phyloP scores from a whole-genome alignment of 805 yeast genomes.

The Nakazawaea anatomiae region DNA sequence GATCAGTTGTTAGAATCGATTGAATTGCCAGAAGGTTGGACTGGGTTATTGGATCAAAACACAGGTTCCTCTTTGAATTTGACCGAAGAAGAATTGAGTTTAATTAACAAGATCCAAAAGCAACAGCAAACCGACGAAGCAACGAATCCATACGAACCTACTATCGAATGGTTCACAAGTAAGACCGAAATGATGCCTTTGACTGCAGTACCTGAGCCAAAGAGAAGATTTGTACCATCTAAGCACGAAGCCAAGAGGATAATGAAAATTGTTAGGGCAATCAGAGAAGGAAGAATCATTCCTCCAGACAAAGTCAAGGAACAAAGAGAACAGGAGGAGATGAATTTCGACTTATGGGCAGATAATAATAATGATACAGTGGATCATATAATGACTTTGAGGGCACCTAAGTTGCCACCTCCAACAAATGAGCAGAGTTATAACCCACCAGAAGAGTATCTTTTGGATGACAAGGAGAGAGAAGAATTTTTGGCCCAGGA shows the following conservation, averaged over 20 bases:
- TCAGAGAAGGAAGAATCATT: constrained; percentile 90
- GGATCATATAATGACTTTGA: constrained; percentile 84
- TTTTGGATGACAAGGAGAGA: constrained; percentile 72
- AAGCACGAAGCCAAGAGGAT: constrained; percentile 94
- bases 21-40: constrained; percentile 98
- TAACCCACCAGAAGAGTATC: constrained; percentile 95
- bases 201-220: constrained; percentile 93
- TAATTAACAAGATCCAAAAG: constrained; percentile 78
- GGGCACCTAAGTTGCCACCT: constrained; percentile 94
- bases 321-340: constrained; percentile 44
- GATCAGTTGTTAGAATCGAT: constrained; percentile 85
- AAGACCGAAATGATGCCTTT: constrained; percentile 85
- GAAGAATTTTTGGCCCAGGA: constrained; percentile 64
- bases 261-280: constrained; percentile 94
- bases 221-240: constrained; percentile 93
- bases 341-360: constrained; percentile 80
- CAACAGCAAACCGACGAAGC: constrained; percentile 79
- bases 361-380: constrained; percentile 40
- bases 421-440: constrained; percentile 96
- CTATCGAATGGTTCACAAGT: constrained; percentile 92
- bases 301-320: constrained; percentile 58
- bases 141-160: constrained; percentile 87
- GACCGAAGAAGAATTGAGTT: constrained; percentile 80
- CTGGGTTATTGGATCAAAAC: constrained; percentile 85
- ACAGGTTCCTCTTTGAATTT: constrained; percentile 84